phyloP scores from a whole-genome alignment of 805 yeast genomes.

The Sungouiozyma intestinalis region DNA sequence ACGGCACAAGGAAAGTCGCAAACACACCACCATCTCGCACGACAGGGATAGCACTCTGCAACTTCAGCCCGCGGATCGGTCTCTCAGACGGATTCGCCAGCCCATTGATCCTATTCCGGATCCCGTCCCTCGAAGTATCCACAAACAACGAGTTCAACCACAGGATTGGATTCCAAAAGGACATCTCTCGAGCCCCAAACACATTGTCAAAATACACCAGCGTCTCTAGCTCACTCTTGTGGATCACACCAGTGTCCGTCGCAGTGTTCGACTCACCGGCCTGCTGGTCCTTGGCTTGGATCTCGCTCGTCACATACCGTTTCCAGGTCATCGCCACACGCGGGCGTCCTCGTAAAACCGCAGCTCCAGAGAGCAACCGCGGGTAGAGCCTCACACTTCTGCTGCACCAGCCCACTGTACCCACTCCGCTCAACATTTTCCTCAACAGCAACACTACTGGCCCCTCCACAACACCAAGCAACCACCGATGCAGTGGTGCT shows the following conservation, averaged over 20 bases:
- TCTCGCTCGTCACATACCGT: conserved; percentile 31
- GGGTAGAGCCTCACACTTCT: not conserved
- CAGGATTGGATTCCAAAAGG: conserved; percentile 38
- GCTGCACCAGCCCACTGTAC: not conserved
- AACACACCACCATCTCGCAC: conserved; percentile 90
- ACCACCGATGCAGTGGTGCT: not conserved
- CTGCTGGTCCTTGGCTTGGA: conserved; percentile 35
- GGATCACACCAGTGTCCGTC: conserved; percentile 47
- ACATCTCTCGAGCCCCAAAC: conserved; percentile 34
- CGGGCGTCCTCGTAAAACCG: not conserved
- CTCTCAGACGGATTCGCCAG: conserved; percentile 31
- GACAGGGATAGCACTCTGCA: conserved; percentile 58
- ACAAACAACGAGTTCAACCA: conserved; percentile 32
- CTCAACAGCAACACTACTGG: not conserved
- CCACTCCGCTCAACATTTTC: not conserved
- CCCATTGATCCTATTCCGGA: conserved; percentile 30
- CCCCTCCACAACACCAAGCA: not conserved
- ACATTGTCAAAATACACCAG: conserved; percentile 48
- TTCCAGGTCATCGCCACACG: not conserved
- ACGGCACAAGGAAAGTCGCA: conserved; percentile 62
- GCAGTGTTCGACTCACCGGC: conserved; percentile 48
- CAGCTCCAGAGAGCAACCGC: not conserved
- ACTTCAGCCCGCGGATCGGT: conserved; percentile 34
- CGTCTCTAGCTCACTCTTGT: conserved; percentile 39
- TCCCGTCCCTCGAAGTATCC: conserved; percentile 31